Base-by-base conservation (phyloP, 1,139 yeast genomes). In the Lodderomyces beijingensis region DNA sequence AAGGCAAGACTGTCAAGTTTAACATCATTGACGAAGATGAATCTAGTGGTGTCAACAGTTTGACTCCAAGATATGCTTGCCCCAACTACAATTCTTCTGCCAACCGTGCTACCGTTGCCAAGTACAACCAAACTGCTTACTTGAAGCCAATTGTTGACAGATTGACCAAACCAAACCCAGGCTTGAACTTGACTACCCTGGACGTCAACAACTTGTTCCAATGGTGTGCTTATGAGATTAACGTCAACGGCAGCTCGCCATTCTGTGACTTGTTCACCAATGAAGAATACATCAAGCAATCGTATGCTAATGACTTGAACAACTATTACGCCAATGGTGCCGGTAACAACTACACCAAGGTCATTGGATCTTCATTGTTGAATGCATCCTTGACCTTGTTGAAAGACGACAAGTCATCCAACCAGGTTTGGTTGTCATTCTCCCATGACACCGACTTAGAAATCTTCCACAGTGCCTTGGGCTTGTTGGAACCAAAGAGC, bases 361-460 rank as follows among this genome's bases (percentile, higher is more conserved):
- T 64, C 10, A 54, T 66, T 29, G 81, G 79, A 3, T 62, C 77
- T 1, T 63, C 68, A 2, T 63, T 65, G 37, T 60, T 70, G 34
- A 63, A 72, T 36, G 78, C 82, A 13, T 61, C 78, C 5, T 49
- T 70, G 33, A 49, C 59, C 15, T 55, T 75, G 31, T 57, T 77
- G 43, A 48, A 57, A 35, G 61, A 62, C 18, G 37, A 41, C 4
- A 39, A 50, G 48, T 31, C 35, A 18, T 30, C 33, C 5, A 47
- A 52, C 30, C 55, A 70, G 54, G 48, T 70, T 41, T 47, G 63
- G 62, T 55, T 73, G 41, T 61, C 73, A 10, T 79, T 79, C 51
- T 61, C 78, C 13, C 87, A 79, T 49, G 85, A 79, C 48, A 61
- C 75, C 27, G 79, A 78, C 46, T 51, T 79, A 26, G 62, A 71